phyloP scores from a whole-genome alignment of 371 early-diverging fungal genomes.

The Mortierella sp. region DNA sequence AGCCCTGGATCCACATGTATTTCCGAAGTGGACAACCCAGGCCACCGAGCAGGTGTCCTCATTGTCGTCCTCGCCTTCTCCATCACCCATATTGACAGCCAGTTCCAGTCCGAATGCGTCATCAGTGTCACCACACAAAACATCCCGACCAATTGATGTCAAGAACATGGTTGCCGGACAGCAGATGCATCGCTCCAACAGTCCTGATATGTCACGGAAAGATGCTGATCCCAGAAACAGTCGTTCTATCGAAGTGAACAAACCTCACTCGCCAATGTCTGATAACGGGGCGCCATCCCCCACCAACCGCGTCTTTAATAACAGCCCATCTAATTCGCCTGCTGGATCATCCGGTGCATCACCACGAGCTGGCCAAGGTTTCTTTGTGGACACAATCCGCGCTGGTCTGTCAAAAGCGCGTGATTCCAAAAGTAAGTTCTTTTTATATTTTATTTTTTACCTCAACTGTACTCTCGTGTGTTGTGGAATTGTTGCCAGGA shows the following conservation, averaged over 20 bases:
- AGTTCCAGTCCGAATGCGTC: not conserved
- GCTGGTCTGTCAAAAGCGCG: conserved; percentile 9
- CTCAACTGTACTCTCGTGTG: too few relatives aligned
- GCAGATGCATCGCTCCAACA: conserved; percentile 14
- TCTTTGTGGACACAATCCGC: conserved; percentile 32
- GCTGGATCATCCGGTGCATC: conserved; percentile 12
- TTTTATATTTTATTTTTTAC: not conserved
- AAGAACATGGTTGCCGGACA: not conserved
- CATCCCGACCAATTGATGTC: conserved; percentile 22
- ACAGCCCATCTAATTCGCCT: not conserved
- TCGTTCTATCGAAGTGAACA: conserved; percentile 23
- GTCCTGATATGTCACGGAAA: conserved; percentile 24
- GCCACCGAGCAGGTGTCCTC: conserved; percentile 7
- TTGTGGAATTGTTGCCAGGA: not conserved
- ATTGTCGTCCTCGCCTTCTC: conserved; percentile 3
- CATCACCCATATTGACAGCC: conserved; percentile 1
- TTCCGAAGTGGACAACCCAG: conserved; percentile 9
- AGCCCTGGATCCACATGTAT: conserved; percentile 24
- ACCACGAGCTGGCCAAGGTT: conserved; percentile 21
- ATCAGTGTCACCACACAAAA: conserved; percentile 1
- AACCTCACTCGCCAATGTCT: not conserved
- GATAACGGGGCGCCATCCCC: conserved; percentile 8
- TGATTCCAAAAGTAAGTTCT: not conserved
- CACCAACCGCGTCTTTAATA: conserved; percentile 9
- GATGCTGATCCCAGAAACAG: conserved; percentile 25